Evolutionary conservation across 257 asterid genomes (phyloP), one percentile per base, ranked within the genome.

Genomic region (Hygrophila difformis): DNA sequence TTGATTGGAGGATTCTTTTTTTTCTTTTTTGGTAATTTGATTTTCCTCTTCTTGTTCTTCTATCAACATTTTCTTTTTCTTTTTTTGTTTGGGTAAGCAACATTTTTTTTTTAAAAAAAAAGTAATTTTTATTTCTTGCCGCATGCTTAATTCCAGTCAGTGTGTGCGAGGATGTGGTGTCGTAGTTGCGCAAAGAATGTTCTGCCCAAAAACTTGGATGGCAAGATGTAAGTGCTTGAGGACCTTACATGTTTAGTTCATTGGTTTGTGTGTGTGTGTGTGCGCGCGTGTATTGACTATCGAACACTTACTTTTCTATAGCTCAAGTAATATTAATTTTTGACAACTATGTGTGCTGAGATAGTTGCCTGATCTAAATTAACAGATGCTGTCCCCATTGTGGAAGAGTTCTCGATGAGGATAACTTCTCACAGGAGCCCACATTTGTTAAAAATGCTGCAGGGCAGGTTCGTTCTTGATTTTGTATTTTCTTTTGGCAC

Each of bases 311-410:
- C n/a, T n/a, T n/a, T n/a, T n/a, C n/a, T n/a, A n/a, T n/a, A n/a
- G n/a, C n/a, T n/a, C n/a, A n/a, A n/a, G n/a, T n/a, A n/a, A n/a
- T n/a, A n/a, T n/a, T n/a, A n/a, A n/a, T n/a, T n/a, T 49, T 23
- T 3, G 13, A 37, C 18, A 23, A 14, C 9, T 29, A 11, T 46
- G 38, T 28, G 16, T 43, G 12, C 34, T 43, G 37, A 39, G 17
- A 19, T 31, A 35, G 19, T 55, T 38, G 28, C n/a, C n/a, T 48
- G 51, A 34, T 48, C n/a, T 58, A 3, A 41, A 42, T 34, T 13
- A 28, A 53, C 78, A 82, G 94, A 66, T 75, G 86, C 49, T 82
- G 87, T 76, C 44, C 67, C 4, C n/a, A 31, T 22, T 82, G 94
- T 52, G 94, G 91, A 54, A 69, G 61, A 65, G 91, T 82, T 53